A percentile compares a stretch with the other conserved stretches of the same genome.
Conservation (phyloP, 2,329 filamentous ascomycete genomes). For the Fragosphaeria purpurea region DNA sequence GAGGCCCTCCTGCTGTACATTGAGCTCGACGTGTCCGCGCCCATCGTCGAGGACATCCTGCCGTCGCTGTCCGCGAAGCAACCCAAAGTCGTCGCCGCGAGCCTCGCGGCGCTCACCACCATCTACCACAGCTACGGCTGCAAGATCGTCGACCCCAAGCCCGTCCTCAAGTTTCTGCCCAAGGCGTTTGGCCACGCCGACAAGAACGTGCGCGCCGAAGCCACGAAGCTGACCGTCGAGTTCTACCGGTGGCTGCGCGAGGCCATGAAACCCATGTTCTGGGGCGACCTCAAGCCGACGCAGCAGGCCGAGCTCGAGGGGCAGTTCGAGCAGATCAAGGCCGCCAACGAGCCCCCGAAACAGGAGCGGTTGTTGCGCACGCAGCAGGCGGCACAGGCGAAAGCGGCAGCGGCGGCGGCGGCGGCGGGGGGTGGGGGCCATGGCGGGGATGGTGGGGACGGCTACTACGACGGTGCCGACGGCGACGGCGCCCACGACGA, state of each 20-base stretch:
- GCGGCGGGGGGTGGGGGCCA: conserved; percentile 41
- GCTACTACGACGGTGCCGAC: conserved; percentile 59
- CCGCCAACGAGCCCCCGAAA: conserved; percentile 64
- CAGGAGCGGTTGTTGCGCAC: conserved; percentile 81
- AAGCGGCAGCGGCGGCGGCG: conserved; percentile 49
- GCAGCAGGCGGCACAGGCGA: conserved; percentile 74
- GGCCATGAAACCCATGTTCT: conserved; percentile 97
- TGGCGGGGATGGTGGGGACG: conserved; percentile 49
- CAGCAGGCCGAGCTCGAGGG: conserved; percentile 92
- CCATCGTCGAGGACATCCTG: conserved; percentile 82
- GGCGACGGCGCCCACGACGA: conserved; percentile 47
- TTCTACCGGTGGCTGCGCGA: conserved; percentile 95
- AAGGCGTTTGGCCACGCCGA: conserved; percentile 94
- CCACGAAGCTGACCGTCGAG: conserved; percentile 83
- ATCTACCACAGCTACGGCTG: conserved; percentile 93
- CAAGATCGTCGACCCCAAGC: conserved; percentile 89
- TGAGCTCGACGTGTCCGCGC: conserved; percentile 76
- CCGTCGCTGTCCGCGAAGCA: conserved; percentile 78
- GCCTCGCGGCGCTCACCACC: conserved; percentile 64
- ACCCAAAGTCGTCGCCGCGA: conserved; percentile 70
- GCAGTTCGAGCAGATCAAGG: conserved; percentile 86
- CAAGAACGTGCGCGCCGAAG: conserved; percentile 94
- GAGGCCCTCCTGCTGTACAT: conserved; percentile 84
- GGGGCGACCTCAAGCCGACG: conserved; percentile 87
- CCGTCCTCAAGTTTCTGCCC: conserved; percentile 75